Base-by-base conservation (phyloP, 192 early-diverging fungal species). In the Coemansia sp. region DNA sequence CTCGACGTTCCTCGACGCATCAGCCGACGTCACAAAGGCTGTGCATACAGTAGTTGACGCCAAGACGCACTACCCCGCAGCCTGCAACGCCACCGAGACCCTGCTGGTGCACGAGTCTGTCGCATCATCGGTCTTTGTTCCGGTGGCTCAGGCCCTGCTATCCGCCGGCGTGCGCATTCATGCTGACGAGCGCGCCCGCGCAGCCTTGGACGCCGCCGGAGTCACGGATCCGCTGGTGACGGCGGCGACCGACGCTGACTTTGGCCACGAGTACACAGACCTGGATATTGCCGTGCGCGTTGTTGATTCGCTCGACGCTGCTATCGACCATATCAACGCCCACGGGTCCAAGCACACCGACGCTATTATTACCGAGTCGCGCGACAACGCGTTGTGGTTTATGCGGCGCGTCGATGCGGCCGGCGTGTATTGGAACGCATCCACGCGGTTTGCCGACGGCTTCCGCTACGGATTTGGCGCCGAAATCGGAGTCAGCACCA, bases 381-480 rank as follows among this genome's bases (percentile, higher is more conserved):
- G 83, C 58, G 69, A 69, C 1, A 81, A 69, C 25, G 95, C 95
- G 1, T 86, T 94, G 56, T 72, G 66, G 58, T 99, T 97, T 69
- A 93, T 99, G 95, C 83, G 85, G 6, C 76, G 86, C 21, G 95
- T 99, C 4, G 97, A 99, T 75, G 90, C 96, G 1, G 95, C 97
- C n/a, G 97, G 95, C 14, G 94, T 94, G 23, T 99, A 92, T 79
- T 96, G 93, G 92, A 99, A 99, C 69, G 94, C 94, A 5, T 89
- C 87, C 62, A 96, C 94, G 19, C 83, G 97, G 17, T 97, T 98
- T 82, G 93, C 97, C 35, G 97, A 98, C 73, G 97, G 97, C 6
- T 98, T 98, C 88, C 86, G 95, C 57, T 97, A 96, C 79, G 97
- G 97, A 15, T 98, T 98, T 83, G 97, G 97, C 27, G 91, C 97